Base-by-base conservation (phyloP, 1,284 basidiomycete species). In the Peniophora sp. region DNA sequence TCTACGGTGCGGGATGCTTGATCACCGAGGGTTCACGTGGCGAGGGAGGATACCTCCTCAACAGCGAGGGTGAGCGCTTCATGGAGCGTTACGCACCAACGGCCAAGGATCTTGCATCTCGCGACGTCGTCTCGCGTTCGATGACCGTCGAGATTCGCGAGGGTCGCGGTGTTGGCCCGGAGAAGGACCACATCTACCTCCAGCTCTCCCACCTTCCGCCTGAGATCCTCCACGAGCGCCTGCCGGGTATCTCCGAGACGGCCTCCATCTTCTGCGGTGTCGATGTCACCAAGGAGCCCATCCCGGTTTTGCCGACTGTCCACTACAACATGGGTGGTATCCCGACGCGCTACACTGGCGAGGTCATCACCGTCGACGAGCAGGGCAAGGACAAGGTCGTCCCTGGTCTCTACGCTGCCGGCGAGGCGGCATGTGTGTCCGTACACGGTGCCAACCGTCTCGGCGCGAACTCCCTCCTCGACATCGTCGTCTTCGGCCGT, bases 281-380 rank as follows among this genome's bases (percentile, higher is more conserved):
- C 58, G 97, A 99, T 69, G 97, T 99, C 56, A 99, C 97, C 58
- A 99, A 99, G 78, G 96, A 99, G 70, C 97, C 97, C 48, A 97
- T 97, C 62, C 94, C 94, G 51, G 97, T 99, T 36, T 69, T 97
- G 57, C 95, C 94, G 43, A 97, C 94, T 44, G 94, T 96, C 46
- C 92, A 97, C 70, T 96, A 96, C 72, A 96, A 95, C 69, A 91
- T 99, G 97, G 97, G 97, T 72, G 97, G 97, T 78, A 98, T 99
- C 68, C 97, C 97, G 51, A 99, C 97, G 55, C 93, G 85, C 68
- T 99, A 95, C 75, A 99, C 96, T 52, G 97, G 97, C 60, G 95
- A 99, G 71, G 97, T 95, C 57, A 66, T 99, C 59, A 97, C 91
- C 22, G 64, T 81, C 52, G 90, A 94, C 66, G 75, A 85, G 69